These are phyloP conservation scores for Hansenula lynferdii DNA, from an alignment of 1,139 yeast genomes.

Conservation along the genomic window DNA sequence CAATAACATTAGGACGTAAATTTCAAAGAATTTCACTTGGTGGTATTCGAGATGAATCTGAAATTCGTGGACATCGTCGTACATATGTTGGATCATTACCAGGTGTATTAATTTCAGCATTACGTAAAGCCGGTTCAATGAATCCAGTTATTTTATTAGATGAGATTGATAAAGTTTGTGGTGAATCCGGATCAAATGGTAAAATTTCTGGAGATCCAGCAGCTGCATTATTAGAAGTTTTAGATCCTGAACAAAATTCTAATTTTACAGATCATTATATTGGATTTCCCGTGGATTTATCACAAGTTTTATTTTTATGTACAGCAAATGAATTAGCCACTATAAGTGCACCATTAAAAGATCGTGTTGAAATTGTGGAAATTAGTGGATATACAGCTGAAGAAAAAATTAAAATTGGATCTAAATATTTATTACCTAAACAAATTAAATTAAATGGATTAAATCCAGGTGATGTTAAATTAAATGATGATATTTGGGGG, in stretches of 20 bases:
- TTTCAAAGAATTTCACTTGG: conserved; percentile 86
- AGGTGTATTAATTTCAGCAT: conserved; percentile 74
- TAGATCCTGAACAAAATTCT: conserved; percentile 87
- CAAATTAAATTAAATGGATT: conserved; percentile 72
- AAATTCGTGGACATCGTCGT: conserved; percentile 87
- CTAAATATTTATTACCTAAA: conserved; percentile 70
- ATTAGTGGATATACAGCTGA: conserved; percentile 77
- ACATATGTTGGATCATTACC: conserved; percentile 96
- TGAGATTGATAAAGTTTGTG: conserved; percentile 80
- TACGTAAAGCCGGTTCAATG: conserved; percentile 74
- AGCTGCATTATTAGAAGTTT: conserved; percentile 83
- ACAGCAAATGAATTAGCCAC: conserved; percentile 83
- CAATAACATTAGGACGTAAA: conserved; percentile 71
- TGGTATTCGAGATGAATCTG: conserved; percentile 87
- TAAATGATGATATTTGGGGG: conserved; percentile 50
- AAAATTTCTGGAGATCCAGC: conserved; percentile 82
- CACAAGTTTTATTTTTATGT: conserved; percentile 80
- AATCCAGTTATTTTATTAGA: conserved; percentile 88
- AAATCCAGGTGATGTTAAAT: conserved; percentile 33
- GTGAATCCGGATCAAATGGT: conserved; percentile 43
- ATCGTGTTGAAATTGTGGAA: conserved; percentile 81
- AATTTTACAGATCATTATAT: conserved; percentile 80
- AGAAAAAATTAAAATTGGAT: conserved; percentile 75
- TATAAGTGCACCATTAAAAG: conserved; percentile 76
- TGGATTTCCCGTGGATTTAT: conserved; percentile 83